These are phyloP conservation scores for Stemphylium lycopersici DNA, from an alignment of 2,329 filamentous ascomycete genomes.

Conservation along the genomic window DNA sequence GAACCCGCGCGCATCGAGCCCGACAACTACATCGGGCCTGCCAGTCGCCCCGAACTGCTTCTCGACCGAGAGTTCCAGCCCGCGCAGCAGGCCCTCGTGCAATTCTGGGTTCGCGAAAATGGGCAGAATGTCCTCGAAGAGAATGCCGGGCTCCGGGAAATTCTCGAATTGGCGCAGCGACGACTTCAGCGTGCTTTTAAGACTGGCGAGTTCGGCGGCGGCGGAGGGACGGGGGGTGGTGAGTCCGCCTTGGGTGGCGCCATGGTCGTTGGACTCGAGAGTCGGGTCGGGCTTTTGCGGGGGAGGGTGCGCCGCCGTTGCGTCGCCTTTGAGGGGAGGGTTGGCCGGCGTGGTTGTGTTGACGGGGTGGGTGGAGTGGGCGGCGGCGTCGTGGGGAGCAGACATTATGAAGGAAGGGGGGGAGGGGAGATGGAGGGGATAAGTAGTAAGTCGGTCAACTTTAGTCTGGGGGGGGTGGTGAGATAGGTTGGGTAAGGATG, in stretches of 20 bases:
- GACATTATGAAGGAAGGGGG: constrained; percentile 41
- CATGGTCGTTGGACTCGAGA: constrained; percentile 39
- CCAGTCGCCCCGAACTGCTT: constrained; percentile 59
- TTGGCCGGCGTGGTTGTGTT: constrained; percentile 26
- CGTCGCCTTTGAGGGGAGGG: constrained; percentile 27
- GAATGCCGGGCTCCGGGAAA: constrained; percentile 89
- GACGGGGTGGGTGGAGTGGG: constrained; percentile 24
- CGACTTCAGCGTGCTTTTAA: constrained; percentile 70
- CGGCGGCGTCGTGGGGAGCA: constrained; percentile 28
- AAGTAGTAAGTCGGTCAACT: constrained; percentile 5
- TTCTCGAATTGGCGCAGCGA: constrained; percentile 86
- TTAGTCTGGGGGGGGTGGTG: constrained; percentile 4
- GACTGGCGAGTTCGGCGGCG: constrained; percentile 59
- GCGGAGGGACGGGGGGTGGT: constrained; percentile 57
- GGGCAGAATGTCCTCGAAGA: constrained; percentile 98
- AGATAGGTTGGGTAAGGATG: constrained; percentile 10
- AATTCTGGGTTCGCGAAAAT: constrained; percentile 80
- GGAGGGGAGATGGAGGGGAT: constrained; percentile 19
- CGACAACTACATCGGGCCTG: constrained; percentile 87
- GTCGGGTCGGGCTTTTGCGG: constrained; percentile 43
- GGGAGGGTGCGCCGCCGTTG: constrained; percentile 43
- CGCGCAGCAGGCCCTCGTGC: constrained; percentile 79
- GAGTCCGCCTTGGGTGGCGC: constrained; percentile 56
- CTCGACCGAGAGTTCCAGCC: constrained; percentile 81
- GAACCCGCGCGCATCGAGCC: constrained; percentile 92